phyloP scores from a whole-genome alignment of 2,329 filamentous ascomycete species.

The Pestalotiopsis sp. region DNA sequence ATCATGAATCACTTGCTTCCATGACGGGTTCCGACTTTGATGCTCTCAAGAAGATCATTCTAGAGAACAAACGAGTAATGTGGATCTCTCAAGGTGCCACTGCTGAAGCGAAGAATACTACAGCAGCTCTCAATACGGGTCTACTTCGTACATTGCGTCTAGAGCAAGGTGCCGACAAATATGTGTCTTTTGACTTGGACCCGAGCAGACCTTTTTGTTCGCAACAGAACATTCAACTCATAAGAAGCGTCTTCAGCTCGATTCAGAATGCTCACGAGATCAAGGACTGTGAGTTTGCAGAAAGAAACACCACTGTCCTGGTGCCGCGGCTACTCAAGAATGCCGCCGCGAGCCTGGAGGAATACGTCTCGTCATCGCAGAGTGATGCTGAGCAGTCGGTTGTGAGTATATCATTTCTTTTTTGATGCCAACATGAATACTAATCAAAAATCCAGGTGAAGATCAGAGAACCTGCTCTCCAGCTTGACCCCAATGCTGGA shows the following conservation, averaged over 20 bases:
- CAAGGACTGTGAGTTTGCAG: slow-evolving; percentile 6
- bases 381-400: background rate
- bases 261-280: background rate
- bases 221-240: background rate
- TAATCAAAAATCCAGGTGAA: background rate
- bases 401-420: background rate
- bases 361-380: background rate
- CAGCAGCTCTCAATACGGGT: slow-evolving; percentile 3
- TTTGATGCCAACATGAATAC: background rate
- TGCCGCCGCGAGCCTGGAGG: background rate
- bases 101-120: background rate
- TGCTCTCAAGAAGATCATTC: background rate
- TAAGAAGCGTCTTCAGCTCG: background rate
- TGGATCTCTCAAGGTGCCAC: slow-evolving; percentile 9
- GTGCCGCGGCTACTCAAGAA: slow-evolving; percentile 4
- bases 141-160: slow-evolving; percentile 7
- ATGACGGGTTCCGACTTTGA: slow-evolving; percentile 3
- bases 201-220: background rate
- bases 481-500: slow-evolving; percentile 20
- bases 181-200: slow-evolving; percentile 9
- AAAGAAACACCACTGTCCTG: background rate
- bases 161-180: slow-evolving; percentile 12
- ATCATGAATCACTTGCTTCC: background rate
- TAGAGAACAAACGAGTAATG: background rate
- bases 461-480: background rate